A percentile compares a stretch with the other conserved stretches of the same genome.
phyloP scores from a whole-genome alignment of 1,284 basidiomycete species.

The Leccinum subfulvum region DNA sequence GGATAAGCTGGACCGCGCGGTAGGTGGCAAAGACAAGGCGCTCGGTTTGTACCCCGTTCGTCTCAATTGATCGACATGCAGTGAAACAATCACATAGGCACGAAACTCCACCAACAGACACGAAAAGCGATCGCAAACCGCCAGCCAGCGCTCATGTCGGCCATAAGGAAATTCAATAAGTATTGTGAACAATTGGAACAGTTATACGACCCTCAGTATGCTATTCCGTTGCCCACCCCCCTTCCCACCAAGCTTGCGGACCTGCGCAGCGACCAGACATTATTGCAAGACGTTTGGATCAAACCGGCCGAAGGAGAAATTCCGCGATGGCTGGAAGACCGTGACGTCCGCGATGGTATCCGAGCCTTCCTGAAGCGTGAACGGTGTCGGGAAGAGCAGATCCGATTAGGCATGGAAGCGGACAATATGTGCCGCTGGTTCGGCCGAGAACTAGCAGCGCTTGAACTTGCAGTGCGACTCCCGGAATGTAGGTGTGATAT shows the following conservation, averaged over 20 bases:
- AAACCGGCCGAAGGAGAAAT: neutral
- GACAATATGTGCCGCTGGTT: neutral
- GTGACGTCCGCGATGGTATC: neutral
- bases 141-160: neutral
- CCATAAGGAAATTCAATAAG: neutral
- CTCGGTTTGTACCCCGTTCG: neutral
- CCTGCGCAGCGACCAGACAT: neutral
- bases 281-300: neutral
- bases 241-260: neutral
- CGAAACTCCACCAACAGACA: neutral
- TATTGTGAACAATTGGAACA: neutral
- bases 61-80: neutral
- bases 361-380: neutral
- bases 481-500: neutral
- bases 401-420: neutral
- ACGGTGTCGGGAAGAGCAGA: neutral
- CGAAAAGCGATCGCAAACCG: neutral
- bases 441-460: neutral
- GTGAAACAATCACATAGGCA: neutral
- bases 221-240: neutral
- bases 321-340: neutral
- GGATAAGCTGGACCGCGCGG: neutral
- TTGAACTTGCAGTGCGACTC: neutral
- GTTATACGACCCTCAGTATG: neutral
- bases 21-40: neutral